Evolutionary conservation across 441 rosid species (phyloP).

Genomic region (Pelargonium myrrhifolium): DNA sequence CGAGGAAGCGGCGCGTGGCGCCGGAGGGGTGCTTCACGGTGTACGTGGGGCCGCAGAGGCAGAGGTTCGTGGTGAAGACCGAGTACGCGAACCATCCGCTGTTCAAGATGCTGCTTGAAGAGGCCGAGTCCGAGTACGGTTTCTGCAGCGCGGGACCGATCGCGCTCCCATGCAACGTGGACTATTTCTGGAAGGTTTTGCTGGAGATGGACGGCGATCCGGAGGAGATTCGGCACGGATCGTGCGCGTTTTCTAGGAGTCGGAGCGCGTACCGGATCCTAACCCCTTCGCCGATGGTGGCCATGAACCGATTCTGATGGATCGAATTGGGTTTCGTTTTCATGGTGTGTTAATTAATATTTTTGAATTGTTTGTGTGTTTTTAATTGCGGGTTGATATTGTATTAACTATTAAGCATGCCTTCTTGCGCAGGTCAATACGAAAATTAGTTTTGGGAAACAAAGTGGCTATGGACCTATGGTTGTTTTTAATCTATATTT

Average conservation of each 20-base stretch:
- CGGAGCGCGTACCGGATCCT: conserved; percentile 29
- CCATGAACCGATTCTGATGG: conserved; percentile 27
- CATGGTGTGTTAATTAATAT: too few relatives aligned
- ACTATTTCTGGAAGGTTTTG: conserved; percentile 36
- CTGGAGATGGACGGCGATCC: conserved; percentile 34
- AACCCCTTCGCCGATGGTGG: conserved; percentile 29
- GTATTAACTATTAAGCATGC: too few relatives aligned
- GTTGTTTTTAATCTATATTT: too few relatives aligned
- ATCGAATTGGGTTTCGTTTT: too few relatives aligned
- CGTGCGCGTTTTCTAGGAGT: conserved; percentile 30
- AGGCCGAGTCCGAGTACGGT: conserved; percentile 64
- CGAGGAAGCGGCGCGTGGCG: conserved; percentile 28
- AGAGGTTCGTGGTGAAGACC: conserved; percentile 50
- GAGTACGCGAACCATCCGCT: conserved; percentile 58
- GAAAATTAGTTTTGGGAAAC: too few relatives aligned
- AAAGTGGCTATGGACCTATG: too few relatives aligned
- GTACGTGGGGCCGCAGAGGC: conserved; percentile 51
- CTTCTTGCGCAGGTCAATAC: too few relatives aligned
- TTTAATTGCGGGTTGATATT: too few relatives aligned
- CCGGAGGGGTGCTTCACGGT: conserved; percentile 70
- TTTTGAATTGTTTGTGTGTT: too few relatives aligned
- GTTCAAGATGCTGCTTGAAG: conserved; percentile 53
- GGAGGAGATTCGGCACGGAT: conserved; percentile 7
- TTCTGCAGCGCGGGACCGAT: conserved; percentile 52
- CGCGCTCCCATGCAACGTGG: conserved; percentile 57